A percentile compares a stretch with the other conserved stretches of the same genome.
Conservation (phyloP, 441 rosid genomes). For the Gossypium schwendimanii region DNA sequence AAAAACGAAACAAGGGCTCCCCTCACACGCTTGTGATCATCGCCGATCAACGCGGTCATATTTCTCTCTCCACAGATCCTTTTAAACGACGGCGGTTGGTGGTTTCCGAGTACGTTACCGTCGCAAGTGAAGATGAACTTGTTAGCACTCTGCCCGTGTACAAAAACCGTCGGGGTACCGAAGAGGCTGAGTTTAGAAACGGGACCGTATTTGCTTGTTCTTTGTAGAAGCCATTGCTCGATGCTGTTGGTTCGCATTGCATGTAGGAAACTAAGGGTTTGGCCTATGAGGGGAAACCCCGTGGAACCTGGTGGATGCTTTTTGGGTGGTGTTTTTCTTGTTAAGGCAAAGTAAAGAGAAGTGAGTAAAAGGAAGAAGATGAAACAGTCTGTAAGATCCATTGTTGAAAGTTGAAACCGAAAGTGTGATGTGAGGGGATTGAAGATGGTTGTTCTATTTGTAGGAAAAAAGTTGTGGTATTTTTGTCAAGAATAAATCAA, state of each 20-base stretch:
- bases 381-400: not conserved
- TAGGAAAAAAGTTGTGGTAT: not conserved
- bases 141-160: slow-evolving; percentile 37
- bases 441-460: not conserved
- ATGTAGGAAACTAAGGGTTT: slow-evolving; percentile 13
- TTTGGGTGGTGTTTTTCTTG: not conserved
- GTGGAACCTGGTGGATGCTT: slow-evolving; percentile 15
- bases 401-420: not conserved
- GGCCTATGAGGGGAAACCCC: slow-evolving; percentile 7
- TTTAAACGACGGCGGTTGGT: slow-evolving; percentile 21
- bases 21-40: slow-evolving; percentile 32
- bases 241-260: slow-evolving; percentile 21
- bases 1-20: slow-evolving; percentile 30
- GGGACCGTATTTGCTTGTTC: slow-evolving; percentile 25
- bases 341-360: not conserved
- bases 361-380: not conserved
- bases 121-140: slow-evolving; percentile 30
- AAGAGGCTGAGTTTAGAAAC: slow-evolving; percentile 29
- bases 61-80: slow-evolving; percentile 21
- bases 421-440: not conserved
- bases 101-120: slow-evolving; percentile 3
- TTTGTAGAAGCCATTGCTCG: slow-evolving; percentile 27
- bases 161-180: slow-evolving; percentile 24
- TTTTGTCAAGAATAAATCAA: too few relatives aligned
- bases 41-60: slow-evolving; percentile 24